Evolutionary conservation across 164 flowering plant species (phyloP).

Genomic region (Berberis thunbergii): DNA sequence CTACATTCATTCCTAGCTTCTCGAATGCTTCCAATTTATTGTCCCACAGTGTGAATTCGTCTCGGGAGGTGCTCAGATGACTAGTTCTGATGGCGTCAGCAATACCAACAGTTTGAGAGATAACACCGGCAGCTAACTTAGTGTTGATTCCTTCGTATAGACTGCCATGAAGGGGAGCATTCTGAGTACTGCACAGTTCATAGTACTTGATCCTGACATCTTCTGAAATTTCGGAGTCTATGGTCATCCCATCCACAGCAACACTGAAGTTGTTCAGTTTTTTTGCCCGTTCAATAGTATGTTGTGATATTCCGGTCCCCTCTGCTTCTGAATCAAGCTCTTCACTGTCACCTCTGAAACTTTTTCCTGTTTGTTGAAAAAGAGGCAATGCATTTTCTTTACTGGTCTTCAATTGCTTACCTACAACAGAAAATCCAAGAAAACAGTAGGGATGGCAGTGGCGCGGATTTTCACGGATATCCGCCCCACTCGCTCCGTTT

Average conservation of each 20-base stretch:
- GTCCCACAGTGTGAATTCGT: background rate
- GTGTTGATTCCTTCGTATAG: background rate
- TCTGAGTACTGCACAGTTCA: background rate
- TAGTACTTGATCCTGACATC: slow-evolving; percentile 1
- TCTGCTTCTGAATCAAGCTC: background rate
- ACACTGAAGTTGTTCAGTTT: background rate
- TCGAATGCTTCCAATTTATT: slow-evolving; percentile 1
- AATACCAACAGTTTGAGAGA: background rate
- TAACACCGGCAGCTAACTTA: background rate
- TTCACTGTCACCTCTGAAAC: background rate
- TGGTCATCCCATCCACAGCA: background rate
- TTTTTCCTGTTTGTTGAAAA: background rate
- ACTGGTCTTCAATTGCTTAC: background rate
- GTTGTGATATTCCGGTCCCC: background rate
- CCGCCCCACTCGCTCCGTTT: too few species aligned
- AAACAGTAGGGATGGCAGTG: too few species aligned
- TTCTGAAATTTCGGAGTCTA: background rate
- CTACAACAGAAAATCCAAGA: background rate
- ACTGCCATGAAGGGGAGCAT: background rate
- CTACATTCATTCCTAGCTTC: slow-evolving; percentile 1
- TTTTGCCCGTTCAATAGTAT: background rate
- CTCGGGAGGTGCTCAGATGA: background rate
- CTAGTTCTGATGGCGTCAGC: slow-evolving; percentile 1
- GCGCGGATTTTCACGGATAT: too few species aligned
- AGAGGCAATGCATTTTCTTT: background rate